Evolutionary conservation across 805 yeast species (phyloP), one percentile per base, ranked within the genome.

Genomic region (Metschnikowia amazonensis): DNA sequence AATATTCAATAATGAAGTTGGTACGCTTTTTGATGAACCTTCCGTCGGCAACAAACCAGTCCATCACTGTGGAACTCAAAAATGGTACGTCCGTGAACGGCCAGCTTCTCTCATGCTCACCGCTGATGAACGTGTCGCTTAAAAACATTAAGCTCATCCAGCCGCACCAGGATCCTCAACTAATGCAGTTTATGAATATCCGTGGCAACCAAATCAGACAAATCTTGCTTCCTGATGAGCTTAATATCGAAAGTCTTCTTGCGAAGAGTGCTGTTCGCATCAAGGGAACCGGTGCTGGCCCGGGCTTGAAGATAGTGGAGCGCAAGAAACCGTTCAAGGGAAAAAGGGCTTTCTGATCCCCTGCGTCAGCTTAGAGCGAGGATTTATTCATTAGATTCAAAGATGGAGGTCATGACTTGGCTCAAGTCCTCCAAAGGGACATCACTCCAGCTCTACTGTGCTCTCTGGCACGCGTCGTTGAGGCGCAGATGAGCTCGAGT

Each of bases 61-160:
- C 89, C 42, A 92, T 92, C 1, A 89, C 92, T 43, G 86, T 90
- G 16, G 98, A 90, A 63, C 72, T 92, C 59, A 92, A 90, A 64
- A 89, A 92, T 65, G 97, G 97, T 32, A 86, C 92, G 4, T 76
- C 87, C 4, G 79, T 92, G 5, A 79, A 86, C 57, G 98, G 98
- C 0, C 86, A 90, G 11, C 71, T 92, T 21, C 80, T 85, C 33
- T 80, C 89, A 5, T 96, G 94, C 33, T 75, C 96, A 2, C 96
- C 97, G 23, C 78, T 86, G 51, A 90, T 90, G 98, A 90, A 90
- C 65, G 81, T 90, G 36, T 81, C 88, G 4, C 65, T 90, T 50
- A 81, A 85, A 56, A 86, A 85, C 52, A 92, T 87, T 39, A 86
- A 83, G 55, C 81, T 92, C 77, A 81, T 90, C 2, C 75, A 86